Conservation (phyloP, 1,284 basidiomycete species). For the Tetrapyrgos nigripes region DNA sequence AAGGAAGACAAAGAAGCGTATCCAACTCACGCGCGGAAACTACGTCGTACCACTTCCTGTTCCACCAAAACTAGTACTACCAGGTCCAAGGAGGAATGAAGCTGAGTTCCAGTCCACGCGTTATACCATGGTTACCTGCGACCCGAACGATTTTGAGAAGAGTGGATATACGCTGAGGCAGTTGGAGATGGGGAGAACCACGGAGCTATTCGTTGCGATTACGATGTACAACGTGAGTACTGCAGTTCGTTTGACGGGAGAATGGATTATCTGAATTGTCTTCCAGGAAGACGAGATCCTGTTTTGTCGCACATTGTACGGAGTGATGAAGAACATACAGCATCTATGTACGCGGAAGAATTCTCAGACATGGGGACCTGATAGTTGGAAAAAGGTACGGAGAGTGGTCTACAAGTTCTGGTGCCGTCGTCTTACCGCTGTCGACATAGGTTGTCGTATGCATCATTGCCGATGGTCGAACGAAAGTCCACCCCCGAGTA, state of each 20-base stretch:
- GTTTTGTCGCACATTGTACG: slow-evolving; percentile 94
- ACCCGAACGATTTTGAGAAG: slow-evolving; percentile 91
- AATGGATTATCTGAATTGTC: background rate
- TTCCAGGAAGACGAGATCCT: slow-evolving; percentile 91
- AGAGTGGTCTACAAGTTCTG: background rate
- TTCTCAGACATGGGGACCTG: slow-evolving; percentile 94
- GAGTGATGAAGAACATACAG: slow-evolving; percentile 92
- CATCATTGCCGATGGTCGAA: slow-evolving; percentile 95
- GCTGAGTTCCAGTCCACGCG: slow-evolving; percentile 87
- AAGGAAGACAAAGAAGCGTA: slow-evolving; percentile 75
- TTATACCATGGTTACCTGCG: slow-evolving; percentile 91
- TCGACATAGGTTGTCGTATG: slow-evolving; percentile 85
- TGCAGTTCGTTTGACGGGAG: background rate
- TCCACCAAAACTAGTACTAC: slow-evolving; percentile 85
- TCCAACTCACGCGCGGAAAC: slow-evolving; percentile 83
- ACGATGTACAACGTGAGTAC: slow-evolving; percentile 91
- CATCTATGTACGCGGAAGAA: slow-evolving; percentile 94
- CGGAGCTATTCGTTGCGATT: slow-evolving; percentile 94
- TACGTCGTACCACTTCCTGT: slow-evolving; percentile 86
- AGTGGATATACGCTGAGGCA: slow-evolving; percentile 89
- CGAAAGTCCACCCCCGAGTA: slow-evolving; percentile 91
- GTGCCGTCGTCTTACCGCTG: background rate
- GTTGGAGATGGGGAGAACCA: slow-evolving; percentile 80
- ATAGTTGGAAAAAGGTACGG: slow-evolving; percentile 94
- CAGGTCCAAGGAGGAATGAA: slow-evolving; percentile 80